Conservation (phyloP, 306 rosid genomes). For the Arachis hypogaea region DNA sequence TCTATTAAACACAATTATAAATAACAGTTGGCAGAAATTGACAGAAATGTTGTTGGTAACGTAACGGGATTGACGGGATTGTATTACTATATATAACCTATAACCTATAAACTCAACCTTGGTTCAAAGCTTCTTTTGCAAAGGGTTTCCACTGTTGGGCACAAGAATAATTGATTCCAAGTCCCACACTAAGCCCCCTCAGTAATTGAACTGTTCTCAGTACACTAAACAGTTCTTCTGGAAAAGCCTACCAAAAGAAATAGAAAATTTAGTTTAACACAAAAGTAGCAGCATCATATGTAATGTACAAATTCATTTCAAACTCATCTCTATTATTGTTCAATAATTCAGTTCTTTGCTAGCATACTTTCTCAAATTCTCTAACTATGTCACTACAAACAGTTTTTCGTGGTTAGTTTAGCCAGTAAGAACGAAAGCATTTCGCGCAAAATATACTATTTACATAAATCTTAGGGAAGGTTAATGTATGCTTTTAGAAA, state of each 20-base stretch:
- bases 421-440: not conserved
- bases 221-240: slow-evolving; percentile 91
- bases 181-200: slow-evolving; percentile 95
- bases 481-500: too few relatives aligned
- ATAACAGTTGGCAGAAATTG: too few relatives aligned
- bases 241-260: slow-evolving; percentile 66
- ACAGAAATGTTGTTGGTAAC: too few relatives aligned
- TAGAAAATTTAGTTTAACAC: slow-evolving; percentile 16
- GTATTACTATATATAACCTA: too few relatives aligned
- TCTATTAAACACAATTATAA: too few relatives aligned
- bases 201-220: slow-evolving; percentile 87
- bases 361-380: slow-evolving; percentile 4
- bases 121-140: slow-evolving; percentile 85
- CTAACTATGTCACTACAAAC: not conserved
- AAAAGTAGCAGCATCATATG: slow-evolving; percentile 23
- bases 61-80: too few relatives aligned
- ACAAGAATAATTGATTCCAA: slow-evolving; percentile 93
- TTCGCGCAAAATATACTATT: not conserved
- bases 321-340: not conserved
- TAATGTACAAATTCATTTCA: slow-evolving; percentile 24
- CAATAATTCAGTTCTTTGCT: slow-evolving; percentile 1
- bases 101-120: slow-evolving; percentile 49
- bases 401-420: not conserved
- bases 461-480: too few relatives aligned
- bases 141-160: slow-evolving; percentile 96